phyloP scores from a whole-genome alignment of 495 filamentous ascomycete genomes.

The Endocarpon pusillum region DNA sequence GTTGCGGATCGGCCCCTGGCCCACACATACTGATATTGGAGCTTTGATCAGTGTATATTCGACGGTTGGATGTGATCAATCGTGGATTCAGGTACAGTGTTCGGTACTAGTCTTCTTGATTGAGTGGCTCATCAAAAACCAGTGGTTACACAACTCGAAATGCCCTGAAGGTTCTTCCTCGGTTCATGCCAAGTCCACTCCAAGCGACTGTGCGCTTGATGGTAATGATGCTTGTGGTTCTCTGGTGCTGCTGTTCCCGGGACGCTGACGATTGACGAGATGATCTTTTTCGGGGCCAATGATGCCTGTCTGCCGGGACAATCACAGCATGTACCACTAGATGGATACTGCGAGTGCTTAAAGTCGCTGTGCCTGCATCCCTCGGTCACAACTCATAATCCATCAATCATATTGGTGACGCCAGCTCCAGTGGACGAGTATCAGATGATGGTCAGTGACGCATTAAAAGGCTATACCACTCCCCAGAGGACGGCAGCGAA shows the following conservation, averaged over 20 bases:
- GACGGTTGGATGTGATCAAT: constrained; percentile 51
- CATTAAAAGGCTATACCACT: constrained; percentile 26
- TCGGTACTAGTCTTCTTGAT: neutral
- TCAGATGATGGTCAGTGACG: constrained; percentile 35
- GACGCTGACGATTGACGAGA: constrained; percentile 22
- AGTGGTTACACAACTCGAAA: constrained; percentile 56
- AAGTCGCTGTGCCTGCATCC: constrained; percentile 51
- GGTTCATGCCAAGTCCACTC: constrained; percentile 37
- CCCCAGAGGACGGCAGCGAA: constrained; percentile 40
- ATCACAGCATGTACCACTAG: constrained; percentile 56
- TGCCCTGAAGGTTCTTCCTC: constrained; percentile 38
- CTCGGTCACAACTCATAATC: constrained; percentile 44
- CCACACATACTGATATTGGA: neutral
- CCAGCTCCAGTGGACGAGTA: constrained; percentile 75
- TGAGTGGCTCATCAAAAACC: neutral
- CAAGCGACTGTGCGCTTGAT: constrained; percentile 45
- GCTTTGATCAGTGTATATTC: constrained; percentile 32
- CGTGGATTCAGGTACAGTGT: constrained; percentile 40
- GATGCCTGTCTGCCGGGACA: constrained; percentile 51
- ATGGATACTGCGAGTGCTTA: constrained; percentile 55
- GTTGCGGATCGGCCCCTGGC: no score
- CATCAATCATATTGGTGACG: constrained; percentile 57
- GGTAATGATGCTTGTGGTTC: constrained; percentile 26
- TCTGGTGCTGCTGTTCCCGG: neutral
- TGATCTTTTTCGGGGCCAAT: constrained; percentile 76